Evolutionary conservation across 202 grass and related monocot species (phyloP), one percentile per base, ranked within the genome.

Genomic region (Digitaria exilis): DNA sequence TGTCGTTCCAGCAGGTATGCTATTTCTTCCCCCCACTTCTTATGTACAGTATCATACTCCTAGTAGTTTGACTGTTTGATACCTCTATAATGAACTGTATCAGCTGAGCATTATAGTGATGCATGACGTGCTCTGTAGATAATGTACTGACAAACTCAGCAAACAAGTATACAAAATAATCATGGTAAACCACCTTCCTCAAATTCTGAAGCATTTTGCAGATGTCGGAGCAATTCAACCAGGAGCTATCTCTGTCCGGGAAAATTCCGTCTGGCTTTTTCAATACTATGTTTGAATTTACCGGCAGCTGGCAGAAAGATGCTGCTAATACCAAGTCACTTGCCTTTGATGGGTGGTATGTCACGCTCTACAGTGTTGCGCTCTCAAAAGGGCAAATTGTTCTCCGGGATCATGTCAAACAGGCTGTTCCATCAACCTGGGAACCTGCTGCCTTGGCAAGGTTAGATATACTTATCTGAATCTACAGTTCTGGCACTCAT

Each of bases 221-320:
- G 96, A 98, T 98, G 96, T 98, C 92, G 6, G 96, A 98, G 89
- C 96, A 98, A 80, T 98, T 98, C 85, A 98, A 98, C 85, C 96
- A 90, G 74, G 92, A 95, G 75, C 65, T 98, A 79, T 92, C 91
- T 22, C 77, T 98, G 57, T 98, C 92, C 0, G 96, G 96, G 17
- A 98, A 98, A 86, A 98, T 98, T 56, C 96, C 96, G 14, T 90
- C 92, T 41, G 96, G 96, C 16, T 73, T 93, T 7, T 95, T 98
- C 90, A 98, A 98, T 61, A 54, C 45, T 70, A 88, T 95, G 90
- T 98, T 95, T 77, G 96, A 93, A 37, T 93, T 95, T 88, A 87
- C 89, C 51, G 82, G 85, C 76, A 85, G 68, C 78, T 98, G 96
- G 96, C 92, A 98, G 84, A 95, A 98, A 91, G 93, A 98, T 77